Evolutionary conservation across 2,329 filamentous ascomycete genomes (phyloP).

Genomic region (Bipolaris victoriae): DNA sequence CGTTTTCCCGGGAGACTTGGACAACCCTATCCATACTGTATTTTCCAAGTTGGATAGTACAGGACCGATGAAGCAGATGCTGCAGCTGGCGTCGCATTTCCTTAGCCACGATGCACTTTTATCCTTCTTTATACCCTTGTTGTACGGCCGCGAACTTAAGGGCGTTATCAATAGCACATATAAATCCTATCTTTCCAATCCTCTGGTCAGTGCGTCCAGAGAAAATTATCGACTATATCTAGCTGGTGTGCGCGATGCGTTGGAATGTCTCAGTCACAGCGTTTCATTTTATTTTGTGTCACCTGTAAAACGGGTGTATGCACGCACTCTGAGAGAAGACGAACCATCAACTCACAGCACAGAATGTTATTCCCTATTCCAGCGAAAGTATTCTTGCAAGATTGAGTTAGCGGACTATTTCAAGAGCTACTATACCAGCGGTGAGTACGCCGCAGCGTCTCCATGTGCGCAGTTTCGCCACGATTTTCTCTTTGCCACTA

Average conservation of each 20-base stretch:
- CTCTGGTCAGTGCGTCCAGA: conserved; percentile 18
- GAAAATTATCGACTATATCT: conserved; percentile 20
- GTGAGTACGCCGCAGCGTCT: conserved; percentile 30
- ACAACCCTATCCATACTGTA: conserved; percentile 40
- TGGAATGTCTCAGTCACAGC: conserved; percentile 37
- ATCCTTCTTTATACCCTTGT: conserved; percentile 39
- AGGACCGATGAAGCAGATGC: conserved; percentile 27
- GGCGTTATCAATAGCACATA: conserved; percentile 1
- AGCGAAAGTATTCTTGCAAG: conserved; percentile 13
- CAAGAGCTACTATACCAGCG: conserved; percentile 23
- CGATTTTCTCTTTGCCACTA: conserved; percentile 42
- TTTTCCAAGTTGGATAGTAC: conserved; percentile 30
- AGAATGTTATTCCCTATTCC: conserved; percentile 24
- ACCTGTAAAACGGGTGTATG: conserved; percentile 28
- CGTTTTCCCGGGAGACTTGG: conserved; percentile 30
- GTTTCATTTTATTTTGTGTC: conserved; percentile 28
- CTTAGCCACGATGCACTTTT: conserved; percentile 37
- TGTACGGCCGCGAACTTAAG: conserved; percentile 32
- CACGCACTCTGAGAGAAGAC: conserved; percentile 23
- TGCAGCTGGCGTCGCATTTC: conserved; percentile 44
- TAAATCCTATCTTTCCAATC: conserved; percentile 34
- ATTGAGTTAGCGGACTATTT: conserved; percentile 37
- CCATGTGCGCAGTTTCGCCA: conserved; percentile 41
- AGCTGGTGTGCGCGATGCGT: conserved; percentile 26
- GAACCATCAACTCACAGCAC: conserved; percentile 11